Base-by-base conservation (phyloP, 2,329 filamentous ascomycete species). In the Trichoderma harzianum region DNA sequence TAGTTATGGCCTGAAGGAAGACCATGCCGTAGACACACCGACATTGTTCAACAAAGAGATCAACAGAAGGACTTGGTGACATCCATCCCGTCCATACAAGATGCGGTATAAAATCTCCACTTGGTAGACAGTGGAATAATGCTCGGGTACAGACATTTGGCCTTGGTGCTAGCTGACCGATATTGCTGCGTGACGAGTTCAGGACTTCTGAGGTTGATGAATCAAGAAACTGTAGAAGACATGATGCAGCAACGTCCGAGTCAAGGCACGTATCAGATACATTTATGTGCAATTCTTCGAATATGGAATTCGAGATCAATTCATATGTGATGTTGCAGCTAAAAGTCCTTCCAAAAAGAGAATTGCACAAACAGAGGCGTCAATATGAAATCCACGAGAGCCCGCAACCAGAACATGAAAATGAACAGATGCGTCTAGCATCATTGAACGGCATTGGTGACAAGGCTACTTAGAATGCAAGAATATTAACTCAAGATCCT, bases 141-240 rank as follows among this genome's bases (percentile, higher is more conserved):
- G 32, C 16, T 55, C 60, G 68, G 68, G 68, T 63, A 70, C 21
- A 69, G 66, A 55, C 68, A 64, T 63, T 43, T 63, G 43, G 47
- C 32, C 21, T 28, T 57, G 21, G 60, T 39, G 34, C 60, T 43
- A 57, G 68, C 32, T 70, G 57, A 47, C 53, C n/a, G 47, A 64
- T 18, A 7, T 57, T 63, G 36, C 18, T 63, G 68, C 39, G 43
- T 43, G 60, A 64, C 47, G 18, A 28, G 8, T 21, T 30, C 8
- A 36, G 32, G 63, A 18, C 8, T 16, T 12, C 51, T 26, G 14
- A 28, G n/a, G 10, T 18, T 24, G 34, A 36, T 2, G n/a, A 16
- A 14, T 26, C 26, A 34, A 7, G 32, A 55, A 7, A 36, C 30
- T 34, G 21, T 34, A 61, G 32, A 39, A 57, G 16, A 43, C 16